phyloP scores from a whole-genome alignment of 495 filamentous ascomycete genomes.

The Tuber magnatum region DNA sequence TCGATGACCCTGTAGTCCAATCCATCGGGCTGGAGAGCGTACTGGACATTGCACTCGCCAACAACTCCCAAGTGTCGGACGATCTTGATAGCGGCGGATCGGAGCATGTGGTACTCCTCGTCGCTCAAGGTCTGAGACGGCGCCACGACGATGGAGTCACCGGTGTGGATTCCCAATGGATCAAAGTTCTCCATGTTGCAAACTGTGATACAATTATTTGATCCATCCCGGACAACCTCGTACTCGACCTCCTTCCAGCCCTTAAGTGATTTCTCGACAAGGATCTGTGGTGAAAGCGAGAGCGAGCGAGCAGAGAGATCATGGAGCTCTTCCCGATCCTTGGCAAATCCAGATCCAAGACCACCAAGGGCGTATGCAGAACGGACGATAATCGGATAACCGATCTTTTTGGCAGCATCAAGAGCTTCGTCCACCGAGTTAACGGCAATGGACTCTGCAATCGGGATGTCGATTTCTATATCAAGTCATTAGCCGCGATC shows the following conservation, averaged over 20 bases:
- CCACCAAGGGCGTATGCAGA: constrained; percentile 94
- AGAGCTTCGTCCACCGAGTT: constrained; percentile 84
- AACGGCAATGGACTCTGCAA: constrained; percentile 90
- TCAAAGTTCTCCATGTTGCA: constrained; percentile 99
- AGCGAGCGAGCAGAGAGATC: constrained; percentile 88
- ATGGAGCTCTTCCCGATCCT: constrained; percentile 83
- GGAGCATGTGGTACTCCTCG: constrained; percentile 98
- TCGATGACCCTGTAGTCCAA: constrained; percentile 97
- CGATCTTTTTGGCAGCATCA: constrained; percentile 72
- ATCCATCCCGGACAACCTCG: constrained; percentile 87
- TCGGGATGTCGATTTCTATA: constrained; percentile 86
- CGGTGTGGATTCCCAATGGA: constrained; percentile 90
- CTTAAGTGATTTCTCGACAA: constrained; percentile 99
- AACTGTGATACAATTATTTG: constrained; percentile 97
- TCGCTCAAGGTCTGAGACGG: constrained; percentile 93
- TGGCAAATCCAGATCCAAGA: constrained; percentile 93
- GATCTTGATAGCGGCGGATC: constrained; percentile 91
- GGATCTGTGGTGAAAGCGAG: constrained; percentile 89
- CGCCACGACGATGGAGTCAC: constrained; percentile 94
- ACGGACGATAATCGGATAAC: constrained; percentile 95
- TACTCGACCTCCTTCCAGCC: constrained; percentile 99
- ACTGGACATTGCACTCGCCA: constrained; percentile 97
- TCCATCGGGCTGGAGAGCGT: constrained; percentile 88
- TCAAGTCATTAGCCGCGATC: neutral
- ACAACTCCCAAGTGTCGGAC: constrained; percentile 92